Conservation (phyloP, 257 asterid genomes). For the Solanum sejunctum region DNA sequence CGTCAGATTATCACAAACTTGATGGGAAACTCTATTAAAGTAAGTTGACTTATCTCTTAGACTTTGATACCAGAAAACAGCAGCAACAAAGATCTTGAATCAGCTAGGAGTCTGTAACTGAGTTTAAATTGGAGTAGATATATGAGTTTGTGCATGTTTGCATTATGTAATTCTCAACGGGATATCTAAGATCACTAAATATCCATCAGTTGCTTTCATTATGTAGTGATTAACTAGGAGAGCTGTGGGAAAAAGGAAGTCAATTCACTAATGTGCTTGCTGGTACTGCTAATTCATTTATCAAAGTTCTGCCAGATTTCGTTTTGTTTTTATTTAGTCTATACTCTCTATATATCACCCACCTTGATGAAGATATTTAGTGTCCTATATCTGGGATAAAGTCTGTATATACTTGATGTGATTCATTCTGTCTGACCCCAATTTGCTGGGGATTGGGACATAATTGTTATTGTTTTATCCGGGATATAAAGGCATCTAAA, state of each 20-base stretch:
- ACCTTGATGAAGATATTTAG: background rate
- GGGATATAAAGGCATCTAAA: background rate
- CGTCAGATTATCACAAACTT: constrained; percentile 85
- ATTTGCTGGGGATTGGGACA: background rate
- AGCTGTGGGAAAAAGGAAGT: background rate
- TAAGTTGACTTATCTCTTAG: constrained; percentile 18
- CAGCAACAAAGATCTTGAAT: background rate
- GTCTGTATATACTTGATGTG: background rate
- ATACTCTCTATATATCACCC: background rate
- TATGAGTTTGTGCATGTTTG: background rate
- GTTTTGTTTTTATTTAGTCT: background rate
- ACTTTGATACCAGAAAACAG: background rate
- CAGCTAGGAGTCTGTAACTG: background rate
- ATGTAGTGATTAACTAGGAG: background rate
- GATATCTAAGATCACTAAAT: background rate
- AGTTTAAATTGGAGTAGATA: background rate
- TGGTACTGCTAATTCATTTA: background rate
- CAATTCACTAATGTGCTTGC: background rate
- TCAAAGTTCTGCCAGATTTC: background rate
- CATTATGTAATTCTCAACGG: background rate
- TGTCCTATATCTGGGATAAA: background rate
- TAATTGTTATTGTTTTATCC: background rate
- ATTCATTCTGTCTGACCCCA: background rate
- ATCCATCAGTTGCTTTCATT: background rate
- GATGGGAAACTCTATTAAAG: constrained; percentile 92